Percentiles rank a stretch among this genome's conserved stretches.
phyloP scores from a whole-genome alignment of 352 stramenopile genomes.

The Phytopythium sindhum region DNA sequence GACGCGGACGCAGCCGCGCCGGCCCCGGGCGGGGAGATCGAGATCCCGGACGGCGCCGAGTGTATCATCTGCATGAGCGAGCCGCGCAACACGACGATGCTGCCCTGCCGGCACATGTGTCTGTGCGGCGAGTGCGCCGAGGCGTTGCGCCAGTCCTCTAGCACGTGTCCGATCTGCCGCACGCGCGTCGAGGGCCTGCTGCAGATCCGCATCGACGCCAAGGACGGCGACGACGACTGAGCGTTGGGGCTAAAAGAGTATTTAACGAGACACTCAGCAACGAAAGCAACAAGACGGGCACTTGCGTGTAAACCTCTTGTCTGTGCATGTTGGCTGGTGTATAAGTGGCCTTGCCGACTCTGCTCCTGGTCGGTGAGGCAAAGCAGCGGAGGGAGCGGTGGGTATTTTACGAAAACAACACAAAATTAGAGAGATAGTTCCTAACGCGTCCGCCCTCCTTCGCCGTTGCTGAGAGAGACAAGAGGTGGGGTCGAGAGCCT shows the following conservation, averaged over 20 bases:
- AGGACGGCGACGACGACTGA: slow-evolving; percentile 25
- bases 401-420: slow-evolving; percentile 25
- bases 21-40: slow-evolving; percentile 31
- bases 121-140: slow-evolving; percentile 81
- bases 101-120: slow-evolving; percentile 87
- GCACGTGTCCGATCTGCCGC: slow-evolving; percentile 80
- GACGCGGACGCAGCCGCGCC: background rate
- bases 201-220: slow-evolving; percentile 69
- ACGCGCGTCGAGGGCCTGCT: slow-evolving; percentile 71
- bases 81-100: slow-evolving; percentile 74
- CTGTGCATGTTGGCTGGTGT: background rate
- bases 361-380: background rate
- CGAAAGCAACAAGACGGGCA: background rate
- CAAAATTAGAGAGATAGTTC: slow-evolving; percentile 14
- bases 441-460: slow-evolving; percentile 10
- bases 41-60: slow-evolving; percentile 74
- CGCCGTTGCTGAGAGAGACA: slow-evolving; percentile 4
- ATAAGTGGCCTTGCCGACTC: background rate
- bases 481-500: slow-evolving; percentile 12
- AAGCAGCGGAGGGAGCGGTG: background rate
- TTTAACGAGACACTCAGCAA: no score
- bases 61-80: slow-evolving; percentile 88
- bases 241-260: no score
- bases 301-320: background rate
- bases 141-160: slow-evolving; percentile 60